Evolutionary conservation across 2,329 filamentous ascomycete species (phyloP), one percentile per base, ranked within the genome.

Genomic region (Alternaria incomplexa): DNA sequence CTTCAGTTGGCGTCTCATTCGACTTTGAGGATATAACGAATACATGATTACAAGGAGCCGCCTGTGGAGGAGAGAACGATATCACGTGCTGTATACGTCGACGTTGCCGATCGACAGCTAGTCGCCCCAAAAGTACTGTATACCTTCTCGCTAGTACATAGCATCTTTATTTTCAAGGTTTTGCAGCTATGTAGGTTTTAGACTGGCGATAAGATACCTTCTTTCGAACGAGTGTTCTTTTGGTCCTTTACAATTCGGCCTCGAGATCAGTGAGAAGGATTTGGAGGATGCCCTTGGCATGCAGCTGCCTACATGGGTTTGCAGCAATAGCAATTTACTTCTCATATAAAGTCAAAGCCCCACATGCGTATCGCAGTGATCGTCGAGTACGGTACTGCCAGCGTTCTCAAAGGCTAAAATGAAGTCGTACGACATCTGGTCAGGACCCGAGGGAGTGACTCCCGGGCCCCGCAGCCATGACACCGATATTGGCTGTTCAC

Each of bases 51-150:
- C n/a, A 17, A 17, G n/a, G 1, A 40, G n/a, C 9, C 5, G 36
- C 36, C 5, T 40, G n/a, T 40, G 9, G 36, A 40, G 36, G 4
- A 3, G 36, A 6, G 3, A 40, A 40, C 9, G 4, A 17, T 11
- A 1, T 9, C 3, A 40, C 36, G 36, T 17, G 36, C 3, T 40
- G 36, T 17, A 40, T 17, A 40, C 36, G 36, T 40, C 8, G 36
- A 40, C 9, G n/a, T 3, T 2, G 36, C 10, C 36, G 36, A 40
- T 40, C 0, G 2, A 10, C 36, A 40, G 36, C 36, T 17, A 40
- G n/a, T 1, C n/a, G 9, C 3, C n/a, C 2, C 4, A 6, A 40
- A 3, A 3, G n/a, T 17, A 17, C 1, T 3, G 36, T 3, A 40
- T 11, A 40, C n/a, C 3, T 40, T n/a, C 8, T 40, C 6, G 36